These are phyloP conservation scores for Ceratocystis lukuohia DNA, from an alignment of 2,329 filamentous ascomycete genomes.

Conservation along the genomic window DNA sequence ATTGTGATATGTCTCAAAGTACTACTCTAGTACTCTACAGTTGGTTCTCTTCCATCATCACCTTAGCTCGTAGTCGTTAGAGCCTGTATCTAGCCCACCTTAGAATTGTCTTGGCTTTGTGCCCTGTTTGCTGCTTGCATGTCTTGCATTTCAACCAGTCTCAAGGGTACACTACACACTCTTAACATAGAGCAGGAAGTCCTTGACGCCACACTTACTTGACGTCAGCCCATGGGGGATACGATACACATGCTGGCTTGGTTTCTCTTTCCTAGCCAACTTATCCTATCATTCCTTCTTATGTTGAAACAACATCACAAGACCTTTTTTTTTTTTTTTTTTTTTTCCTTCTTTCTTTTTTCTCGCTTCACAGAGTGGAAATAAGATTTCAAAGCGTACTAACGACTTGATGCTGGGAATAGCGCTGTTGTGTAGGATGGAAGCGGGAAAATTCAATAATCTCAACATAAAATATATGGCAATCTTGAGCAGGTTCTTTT, in stretches of 20 bases:
- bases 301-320: background rate
- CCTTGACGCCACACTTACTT: background rate
- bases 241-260: background rate
- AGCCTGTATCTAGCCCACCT: background rate
- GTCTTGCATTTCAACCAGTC: slow-evolving; percentile 1
- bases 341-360: background rate
- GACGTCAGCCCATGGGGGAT: background rate
- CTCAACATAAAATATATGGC: background rate
- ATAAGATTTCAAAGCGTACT: no score
- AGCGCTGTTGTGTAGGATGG: background rate
- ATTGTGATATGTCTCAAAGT: background rate
- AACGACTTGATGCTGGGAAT: background rate
- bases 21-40: background rate
- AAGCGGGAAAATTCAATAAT: background rate
- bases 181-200: background rate
- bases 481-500: background rate
- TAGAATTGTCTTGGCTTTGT: slow-evolving; percentile 3
- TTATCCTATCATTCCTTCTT: background rate
- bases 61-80: background rate
- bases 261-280: background rate
- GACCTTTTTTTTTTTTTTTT: background rate
- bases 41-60: background rate
- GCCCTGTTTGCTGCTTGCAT: slow-evolving; percentile 2
- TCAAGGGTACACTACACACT: background rate
- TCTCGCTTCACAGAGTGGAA: background rate